Base-by-base conservation (phyloP, 176 grass and related monocot genomes). In the Zoysia pacifica region DNA sequence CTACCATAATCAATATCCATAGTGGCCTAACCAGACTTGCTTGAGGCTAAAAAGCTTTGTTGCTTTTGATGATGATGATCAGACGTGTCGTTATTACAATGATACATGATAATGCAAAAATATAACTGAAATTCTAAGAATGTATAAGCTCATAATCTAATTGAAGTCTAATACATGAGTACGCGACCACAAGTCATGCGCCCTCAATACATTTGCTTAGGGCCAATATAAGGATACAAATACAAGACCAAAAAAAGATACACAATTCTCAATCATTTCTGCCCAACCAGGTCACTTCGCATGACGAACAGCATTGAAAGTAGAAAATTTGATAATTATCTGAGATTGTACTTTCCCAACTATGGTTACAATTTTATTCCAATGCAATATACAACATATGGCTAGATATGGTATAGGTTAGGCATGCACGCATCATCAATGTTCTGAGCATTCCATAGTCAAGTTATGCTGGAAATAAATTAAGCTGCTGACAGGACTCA, bases 281-380 rank as follows among this genome's bases (percentile, higher is more conserved):
- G 6, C 47, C n/a, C 40, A 13, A 80, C 28, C 41, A 36, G 65
- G 70, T 66, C 48, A 35, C n/a, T 11, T 51, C 3, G 76, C 20
- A 74, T 75, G 19, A 88, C 46, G 5, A 13, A 62, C 0, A 6
- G 15, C 19, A 81, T 52, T 58, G 18, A 48, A 75, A 81, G 28
- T 28, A 28, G 28, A 28, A 28, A 28, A 28, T 28, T 28, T 28
- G 5, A 18, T 11, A 77, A 5, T 43, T 81, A 72, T 70, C 46
- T 5, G 42, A 12, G 51, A 19, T 73, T 28, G 28, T 19, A 43
- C 47, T 12, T 67, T 43, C 80, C 50, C 35, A 78, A 6, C 39
- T 4, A 40, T 6, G 42, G 12, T 18, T 15, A 61, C 0, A 1
- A 1, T 9, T 61, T 19, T n/a, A 9, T 11, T 66, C 9, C 7